Base-by-base conservation (phyloP, 2,329 filamentous ascomycete species). In the Stemphylium beticola region DNA sequence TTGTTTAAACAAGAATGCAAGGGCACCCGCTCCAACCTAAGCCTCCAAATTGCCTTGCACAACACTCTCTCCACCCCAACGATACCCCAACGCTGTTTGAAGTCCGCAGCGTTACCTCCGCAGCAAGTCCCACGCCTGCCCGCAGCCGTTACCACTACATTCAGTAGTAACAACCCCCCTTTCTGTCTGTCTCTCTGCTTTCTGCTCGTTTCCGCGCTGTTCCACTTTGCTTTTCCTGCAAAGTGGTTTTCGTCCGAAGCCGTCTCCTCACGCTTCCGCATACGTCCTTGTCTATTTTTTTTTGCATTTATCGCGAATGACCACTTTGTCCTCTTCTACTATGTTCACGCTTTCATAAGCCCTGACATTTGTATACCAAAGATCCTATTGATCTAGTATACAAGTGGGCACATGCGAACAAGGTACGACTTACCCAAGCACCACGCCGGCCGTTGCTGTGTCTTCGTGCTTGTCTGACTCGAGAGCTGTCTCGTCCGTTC, bases 211-310 rank as follows among this genome's bases (percentile, higher is more conserved):
- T 61, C 56, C 46, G 53, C 61, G 53, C 60, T 69, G 56, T 64
- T 57, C 60, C 65, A 68, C 69, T 71, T 72, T 71, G 70, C 66
- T 67, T 69, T 68, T 70, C 61, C 53, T 61, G 64, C 67, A 68
- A 70, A 67, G 67, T 68, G 62, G 45, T 47, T 61, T 58, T 63
- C 55, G 49, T 66, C 60, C 62, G 58, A 72, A 71, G 66, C 65
- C 58, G 63, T 67, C 58, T 66, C 60, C 59, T 66, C 50, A 65
- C 55, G 64, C 62, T 71, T 73, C 69, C 67, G 69, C 68, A 73
- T 71, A 61, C 68, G 66, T 67, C 60, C 40, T 39, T 44, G 45
- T 54, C 42, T 20, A 41, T 36, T 22, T 64, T 63, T 57, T 66
- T 45, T 58, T 66, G 64, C 65, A 62, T 62, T 66, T 52, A 65